Percentiles rank a stretch among this genome's conserved stretches.
These are phyloP conservation scores for Flaveria ramosissima DNA, from an alignment of 129 eudicot genomes.

Conservation along the genomic window DNA sequence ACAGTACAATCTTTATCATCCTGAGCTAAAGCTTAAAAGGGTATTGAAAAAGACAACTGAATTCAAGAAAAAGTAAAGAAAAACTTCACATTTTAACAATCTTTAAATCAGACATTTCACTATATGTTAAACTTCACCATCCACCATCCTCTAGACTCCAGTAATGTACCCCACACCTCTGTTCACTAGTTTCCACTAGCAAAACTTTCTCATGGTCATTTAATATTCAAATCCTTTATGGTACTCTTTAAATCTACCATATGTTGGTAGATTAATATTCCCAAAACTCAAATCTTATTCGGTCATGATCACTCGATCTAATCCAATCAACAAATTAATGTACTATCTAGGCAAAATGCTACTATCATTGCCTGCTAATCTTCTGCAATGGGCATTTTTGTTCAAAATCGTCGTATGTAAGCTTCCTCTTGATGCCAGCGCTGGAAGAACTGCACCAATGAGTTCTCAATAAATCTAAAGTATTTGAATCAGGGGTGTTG, in stretches of 20 bases:
- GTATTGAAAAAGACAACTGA: slow-evolving; percentile 38
- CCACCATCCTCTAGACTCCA: slow-evolving; percentile 22
- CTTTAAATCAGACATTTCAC: slow-evolving; percentile 33
- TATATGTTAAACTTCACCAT: slow-evolving; percentile 45
- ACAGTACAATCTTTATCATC: slow-evolving; percentile 41
- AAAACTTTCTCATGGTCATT: slow-evolving; percentile 26
- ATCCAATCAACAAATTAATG: slow-evolving; percentile 42
- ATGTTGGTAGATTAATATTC: slow-evolving; percentile 42
- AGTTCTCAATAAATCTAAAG: slow-evolving; percentile 23
- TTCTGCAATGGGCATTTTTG: slow-evolving; percentile 42
- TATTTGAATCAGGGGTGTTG: slow-evolving; percentile 43
- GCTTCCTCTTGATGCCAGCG: slow-evolving; percentile 57
- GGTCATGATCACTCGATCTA: slow-evolving; percentile 35
- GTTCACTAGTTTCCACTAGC: slow-evolving; percentile 50
- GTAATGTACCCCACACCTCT: slow-evolving; percentile 28
- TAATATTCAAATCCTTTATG: slow-evolving; percentile 36
- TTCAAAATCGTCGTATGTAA: slow-evolving; percentile 43
- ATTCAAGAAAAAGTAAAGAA: slow-evolving; percentile 30
- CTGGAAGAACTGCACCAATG: slow-evolving; percentile 38
- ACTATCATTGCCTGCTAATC: slow-evolving; percentile 35
- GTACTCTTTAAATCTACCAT: slow-evolving; percentile 45
- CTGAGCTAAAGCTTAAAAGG: slow-evolving; percentile 45
- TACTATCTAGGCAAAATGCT: slow-evolving; percentile 28
- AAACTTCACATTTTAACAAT: slow-evolving; percentile 26
- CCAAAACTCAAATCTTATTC: slow-evolving; percentile 27